A percentile compares a stretch with the other conserved stretches of the same genome.
These are phyloP conservation scores for Dryadomyces sulphureus DNA, from an alignment of 2,329 filamentous ascomycete genomes.

Conservation along the genomic window DNA sequence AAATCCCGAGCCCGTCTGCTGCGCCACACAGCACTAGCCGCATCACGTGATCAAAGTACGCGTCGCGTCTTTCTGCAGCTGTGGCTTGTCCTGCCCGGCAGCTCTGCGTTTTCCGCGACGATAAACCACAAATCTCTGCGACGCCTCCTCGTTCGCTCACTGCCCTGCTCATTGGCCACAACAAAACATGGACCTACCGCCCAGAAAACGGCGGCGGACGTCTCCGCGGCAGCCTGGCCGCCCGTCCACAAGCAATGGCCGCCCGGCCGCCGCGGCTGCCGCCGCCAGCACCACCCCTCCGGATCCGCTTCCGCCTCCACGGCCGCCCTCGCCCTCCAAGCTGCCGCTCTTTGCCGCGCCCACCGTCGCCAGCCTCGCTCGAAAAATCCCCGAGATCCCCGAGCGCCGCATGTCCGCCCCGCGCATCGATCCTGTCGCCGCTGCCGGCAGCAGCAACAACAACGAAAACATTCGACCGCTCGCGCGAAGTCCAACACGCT, in stretches of 20 bases:
- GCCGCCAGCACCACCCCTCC: conserved; percentile 20
- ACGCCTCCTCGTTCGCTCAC: no score
- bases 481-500: conserved; percentile 10
- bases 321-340: conserved; percentile 9
- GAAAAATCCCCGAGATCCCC: conserved; percentile 44
- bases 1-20: no score
- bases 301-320: conserved; percentile 11
- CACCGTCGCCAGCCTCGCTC: conserved; percentile 47
- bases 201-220: conserved; percentile 49
- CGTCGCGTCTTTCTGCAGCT: conserved; percentile 1
- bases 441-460: no score
- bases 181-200: conserved; percentile 36
- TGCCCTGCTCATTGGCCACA: neutral
- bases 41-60: conserved; percentile 2
- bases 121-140: neutral
- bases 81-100: neutral
- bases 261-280: conserved; percentile 6
- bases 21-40: neutral
- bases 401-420: conserved; percentile 23
- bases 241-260: neutral
- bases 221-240: conserved; percentile 36
- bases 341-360: conserved; percentile 52
- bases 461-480: neutral
- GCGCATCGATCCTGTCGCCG: conserved; percentile 1
- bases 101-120: no score